Percentiles rank a stretch among this genome's conserved stretches.
These are phyloP conservation scores for Schoenoplectus tabernaemontani DNA, from an alignment of 202 grass and related monocot species.

Conservation along the genomic window DNA sequence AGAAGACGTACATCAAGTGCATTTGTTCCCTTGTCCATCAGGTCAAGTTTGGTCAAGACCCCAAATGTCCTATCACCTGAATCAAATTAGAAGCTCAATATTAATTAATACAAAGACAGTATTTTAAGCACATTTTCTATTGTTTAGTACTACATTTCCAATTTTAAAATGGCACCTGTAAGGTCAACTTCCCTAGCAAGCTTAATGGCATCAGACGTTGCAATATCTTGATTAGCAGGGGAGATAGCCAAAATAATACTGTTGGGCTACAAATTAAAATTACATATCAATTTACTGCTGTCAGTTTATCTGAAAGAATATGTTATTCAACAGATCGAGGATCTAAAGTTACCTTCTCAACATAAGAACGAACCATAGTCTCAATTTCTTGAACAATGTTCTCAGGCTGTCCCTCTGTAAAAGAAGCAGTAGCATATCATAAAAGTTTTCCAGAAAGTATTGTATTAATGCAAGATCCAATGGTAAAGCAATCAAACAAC, in stretches of 20 bases:
- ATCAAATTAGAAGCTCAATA: constrained; percentile 20
- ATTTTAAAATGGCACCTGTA: constrained; percentile 38
- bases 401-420: constrained; percentile 82
- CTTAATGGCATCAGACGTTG: constrained; percentile 94
- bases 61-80: constrained; percentile 91
- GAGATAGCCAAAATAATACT: constrained; percentile 81
- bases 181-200: constrained; percentile 80
- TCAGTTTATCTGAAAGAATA: background rate
- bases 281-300: background rate
- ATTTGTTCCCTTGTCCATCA: constrained; percentile 95
- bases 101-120: constrained; percentile 20
- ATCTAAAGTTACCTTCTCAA: constrained; percentile 61
- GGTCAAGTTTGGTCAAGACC: constrained; percentile 89
- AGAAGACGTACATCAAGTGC: constrained; percentile 63
- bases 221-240: constrained; percentile 97
- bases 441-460: background rate
- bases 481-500: constrained; percentile 5
- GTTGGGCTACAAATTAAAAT: constrained; percentile 53
- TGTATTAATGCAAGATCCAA: background rate
- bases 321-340: background rate
- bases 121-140: background rate
- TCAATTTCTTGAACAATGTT: constrained; percentile 83
- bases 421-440: constrained; percentile 30
- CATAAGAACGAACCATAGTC: constrained; percentile 65
- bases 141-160: background rate